Base-by-base conservation (phyloP, 1,284 basidiomycete genomes). In the Butyriboletus appendiculatus region DNA sequence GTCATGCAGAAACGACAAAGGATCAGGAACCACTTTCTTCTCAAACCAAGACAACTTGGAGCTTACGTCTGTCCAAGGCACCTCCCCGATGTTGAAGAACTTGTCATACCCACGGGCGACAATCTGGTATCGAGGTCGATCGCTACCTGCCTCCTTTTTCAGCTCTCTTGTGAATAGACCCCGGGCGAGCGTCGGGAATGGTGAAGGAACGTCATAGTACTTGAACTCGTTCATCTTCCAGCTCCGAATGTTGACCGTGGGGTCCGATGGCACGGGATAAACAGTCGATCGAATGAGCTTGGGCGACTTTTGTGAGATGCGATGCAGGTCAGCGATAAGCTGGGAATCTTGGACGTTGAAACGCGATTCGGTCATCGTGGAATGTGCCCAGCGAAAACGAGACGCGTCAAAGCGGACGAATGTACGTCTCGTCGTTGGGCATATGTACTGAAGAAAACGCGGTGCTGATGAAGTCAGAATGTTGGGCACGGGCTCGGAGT, bases 141-240 rank as follows among this genome's bases (percentile, higher is more conserved):
- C 51, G 39, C 32, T 26, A 1, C 63, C 65, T 1, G 58, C 58
- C 1, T 60, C 64, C 8, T 55, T 51, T 30, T 67, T 55, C 18
- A 69, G 66, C 48, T 71, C 68, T 64, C 79, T 69, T 0, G 92
- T 90, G 68, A 97, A 98, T 14, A 98, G 66, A 0, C 96, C 95
- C 18, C 95, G 76, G 0, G 94, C 95, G 22, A 96, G 82, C 0
- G 94, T 96, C 1, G 95, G 95, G 67, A 97, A 96, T 0, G 92
- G 92, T 11, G 90, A 92, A 0, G 93, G 92, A 4, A 92, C 79
- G 45, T 88, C 83, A 57, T 92, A 91, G 73, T 97, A 98, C 70
- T 93, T 92, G 78, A 87, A 91, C 70, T 97, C 95, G 65, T 91
- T 90, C 93, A 97, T 94, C 76, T 93, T 96, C 95, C 94, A 98